These are phyloP conservation scores for Paramecium tetraurelia DNA, from an alignment of 73 alveolate species.

Conservation along the genomic window DNA sequence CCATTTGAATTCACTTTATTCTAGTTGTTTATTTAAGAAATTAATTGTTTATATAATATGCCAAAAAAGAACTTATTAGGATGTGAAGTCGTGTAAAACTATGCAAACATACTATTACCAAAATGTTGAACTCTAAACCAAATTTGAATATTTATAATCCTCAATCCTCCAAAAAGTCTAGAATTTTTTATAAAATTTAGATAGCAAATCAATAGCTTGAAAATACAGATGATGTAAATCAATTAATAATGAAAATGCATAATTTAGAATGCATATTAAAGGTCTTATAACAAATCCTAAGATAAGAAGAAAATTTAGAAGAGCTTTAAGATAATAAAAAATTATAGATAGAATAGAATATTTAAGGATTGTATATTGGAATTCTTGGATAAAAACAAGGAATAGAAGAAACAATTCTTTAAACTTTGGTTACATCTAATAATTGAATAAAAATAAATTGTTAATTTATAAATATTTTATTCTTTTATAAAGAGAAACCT, in stretches of 20 bases:
- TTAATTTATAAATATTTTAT: neutral
- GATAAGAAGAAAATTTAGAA: neutral
- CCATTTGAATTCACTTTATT: neutral
- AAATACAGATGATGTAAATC: neutral
- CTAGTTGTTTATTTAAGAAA: neutral
- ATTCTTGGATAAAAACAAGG: neutral
- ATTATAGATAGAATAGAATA: neutral
- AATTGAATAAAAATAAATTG: neutral
- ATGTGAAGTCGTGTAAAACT: neutral
- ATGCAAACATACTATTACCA: neutral
- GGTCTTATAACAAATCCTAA: neutral
- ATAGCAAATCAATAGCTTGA: neutral
- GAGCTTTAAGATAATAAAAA: neutral
- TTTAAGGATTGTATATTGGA: neutral
- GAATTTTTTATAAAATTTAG: neutral
- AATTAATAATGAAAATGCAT: neutral
- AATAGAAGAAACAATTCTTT: neutral
- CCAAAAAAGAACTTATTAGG: neutral
- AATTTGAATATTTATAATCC: neutral
- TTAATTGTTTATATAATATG: neutral
- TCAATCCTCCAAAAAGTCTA: neutral
- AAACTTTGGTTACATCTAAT: neutral
- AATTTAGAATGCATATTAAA: neutral
- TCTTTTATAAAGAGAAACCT: neutral
- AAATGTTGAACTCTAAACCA: neutral